These are phyloP conservation scores for Evernia prunastri DNA, from an alignment of 495 filamentous ascomycete genomes.

Conservation along the genomic window DNA sequence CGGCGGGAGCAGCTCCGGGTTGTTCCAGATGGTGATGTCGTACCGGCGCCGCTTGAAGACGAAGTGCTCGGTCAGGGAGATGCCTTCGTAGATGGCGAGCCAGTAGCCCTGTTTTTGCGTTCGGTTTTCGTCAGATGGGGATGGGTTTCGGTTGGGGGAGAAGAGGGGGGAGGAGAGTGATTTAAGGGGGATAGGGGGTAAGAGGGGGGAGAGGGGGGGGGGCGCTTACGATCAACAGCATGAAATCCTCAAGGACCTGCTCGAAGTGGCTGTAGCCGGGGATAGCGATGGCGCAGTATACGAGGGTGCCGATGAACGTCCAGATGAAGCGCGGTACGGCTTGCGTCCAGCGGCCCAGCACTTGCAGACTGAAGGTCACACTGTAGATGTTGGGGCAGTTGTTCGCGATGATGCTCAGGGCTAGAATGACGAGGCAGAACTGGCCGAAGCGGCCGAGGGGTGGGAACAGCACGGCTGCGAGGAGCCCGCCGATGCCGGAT, in stretches of 20 bases:
- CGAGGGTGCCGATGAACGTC: conserved; percentile 59
- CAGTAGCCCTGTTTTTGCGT: conserved; percentile 56
- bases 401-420: conserved; percentile 73
- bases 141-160: neutral
- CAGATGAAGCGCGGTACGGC: conserved; percentile 72
- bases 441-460: conserved; percentile 68
- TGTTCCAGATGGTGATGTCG: conserved; percentile 52
- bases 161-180: neutral
- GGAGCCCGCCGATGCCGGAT: conserved; percentile 63
- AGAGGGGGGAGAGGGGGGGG: neutral
- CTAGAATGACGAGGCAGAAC: conserved; percentile 76
- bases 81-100: conserved; percentile 74
- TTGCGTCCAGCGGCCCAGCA: conserved; percentile 57
- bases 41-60: conserved; percentile 71
- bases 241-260: conserved; percentile 66
- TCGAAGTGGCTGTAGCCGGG: conserved; percentile 72
- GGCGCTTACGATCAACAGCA: conserved; percentile 57
- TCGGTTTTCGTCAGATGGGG: neutral
- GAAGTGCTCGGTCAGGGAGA: conserved; percentile 69
- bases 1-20: conserved; percentile 54
- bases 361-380: conserved; percentile 67
- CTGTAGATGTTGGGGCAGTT: conserved; percentile 91
- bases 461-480: conserved; percentile 59
- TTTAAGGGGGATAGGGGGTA: too few relatives aligned
- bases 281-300: conserved; percentile 70